phyloP scores from a whole-genome alignment of 73 alveolate species.

The Paramecium bursaria region DNA sequence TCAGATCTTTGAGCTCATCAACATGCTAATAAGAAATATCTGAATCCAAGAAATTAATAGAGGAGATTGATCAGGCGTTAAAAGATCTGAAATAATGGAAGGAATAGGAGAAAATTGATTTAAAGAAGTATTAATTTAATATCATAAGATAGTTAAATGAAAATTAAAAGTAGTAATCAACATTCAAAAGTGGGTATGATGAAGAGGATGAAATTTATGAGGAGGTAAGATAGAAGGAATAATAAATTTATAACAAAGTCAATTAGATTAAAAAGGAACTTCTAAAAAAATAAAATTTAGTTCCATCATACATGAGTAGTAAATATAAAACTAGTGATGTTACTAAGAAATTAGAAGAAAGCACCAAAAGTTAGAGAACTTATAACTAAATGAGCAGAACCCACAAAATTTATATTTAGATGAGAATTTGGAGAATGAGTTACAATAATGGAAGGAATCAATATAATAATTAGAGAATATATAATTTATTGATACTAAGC shows the following conservation, averaged over 20 bases:
- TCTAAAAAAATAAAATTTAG: not conserved
- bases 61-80: slow-evolving; percentile 13
- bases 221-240: slow-evolving; percentile 1
- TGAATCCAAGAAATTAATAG: not conserved
- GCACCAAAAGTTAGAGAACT: slow-evolving; percentile 26
- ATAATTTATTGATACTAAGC: not conserved
- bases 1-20: slow-evolving; percentile 33
- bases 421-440: slow-evolving; percentile 4
- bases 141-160: slow-evolving; percentile 7
- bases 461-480: slow-evolving; percentile 13
- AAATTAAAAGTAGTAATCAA: not conserved
- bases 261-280: slow-evolving; percentile 20
- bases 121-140: too few species aligned
- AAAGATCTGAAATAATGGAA: slow-evolving; percentile 55
- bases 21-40: not conserved
- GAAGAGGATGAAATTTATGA: slow-evolving; percentile 23
- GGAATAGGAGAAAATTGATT: not conserved
- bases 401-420: not conserved
- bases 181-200: slow-evolving; percentile 53
- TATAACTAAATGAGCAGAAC: not conserved
- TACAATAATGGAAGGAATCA: slow-evolving; percentile 1
- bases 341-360: not conserved
- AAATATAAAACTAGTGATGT: slow-evolving; percentile 29
- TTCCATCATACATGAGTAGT: slow-evolving; percentile 51
- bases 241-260: slow-evolving; percentile 18